Evolutionary conservation across 73 alveolate species (phyloP), one percentile per base, ranked within the genome.

Genomic region (Paramecium caudatum): DNA sequence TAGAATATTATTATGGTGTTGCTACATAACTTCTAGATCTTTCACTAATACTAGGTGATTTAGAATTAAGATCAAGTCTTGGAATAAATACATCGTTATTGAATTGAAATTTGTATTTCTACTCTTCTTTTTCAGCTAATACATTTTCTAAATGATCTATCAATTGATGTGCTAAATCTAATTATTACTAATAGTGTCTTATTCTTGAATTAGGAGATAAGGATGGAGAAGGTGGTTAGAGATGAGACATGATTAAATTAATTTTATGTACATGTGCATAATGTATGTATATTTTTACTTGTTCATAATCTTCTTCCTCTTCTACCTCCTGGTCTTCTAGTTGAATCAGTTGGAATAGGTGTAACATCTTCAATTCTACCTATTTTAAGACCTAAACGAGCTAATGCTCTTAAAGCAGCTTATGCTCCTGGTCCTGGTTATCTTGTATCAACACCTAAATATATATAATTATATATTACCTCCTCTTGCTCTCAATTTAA

Each of bases 301-400:
- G 27, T 30, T 95, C 95, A 98, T 92, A 98, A 94, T 94, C 99
- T 97, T 91, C 99, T 97, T 39, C 99, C 99, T 94, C 99, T 98
- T 93, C 99, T 95, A 61, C 99, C 99, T 61, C 99, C 99, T 82
- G 93, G 97, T 93, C 99, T 94, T 92, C 99, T 96, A 70, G 99
- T 97, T 91, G 98, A 90, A 91, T 98, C 99, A 87, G 99, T 98
- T 82, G 99, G 99, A 90, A 98, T 96, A 61, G 99, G 99, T 12
- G 99, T 98, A 86, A 97, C 99, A 93, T 98, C 99, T 95, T 98
- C 99, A 84, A 98, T 98, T 91, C 99, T 98, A 63, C 99, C 99
- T 84, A 98, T 98, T 94, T 95, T 97, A 85, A 98, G 91, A 61
- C 99, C 99, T 55, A 94, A 84, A 90, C 99, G 97, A 63, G 99